Conservation (phyloP, 208 protist species). For the Crithidia mellificae region DNA sequence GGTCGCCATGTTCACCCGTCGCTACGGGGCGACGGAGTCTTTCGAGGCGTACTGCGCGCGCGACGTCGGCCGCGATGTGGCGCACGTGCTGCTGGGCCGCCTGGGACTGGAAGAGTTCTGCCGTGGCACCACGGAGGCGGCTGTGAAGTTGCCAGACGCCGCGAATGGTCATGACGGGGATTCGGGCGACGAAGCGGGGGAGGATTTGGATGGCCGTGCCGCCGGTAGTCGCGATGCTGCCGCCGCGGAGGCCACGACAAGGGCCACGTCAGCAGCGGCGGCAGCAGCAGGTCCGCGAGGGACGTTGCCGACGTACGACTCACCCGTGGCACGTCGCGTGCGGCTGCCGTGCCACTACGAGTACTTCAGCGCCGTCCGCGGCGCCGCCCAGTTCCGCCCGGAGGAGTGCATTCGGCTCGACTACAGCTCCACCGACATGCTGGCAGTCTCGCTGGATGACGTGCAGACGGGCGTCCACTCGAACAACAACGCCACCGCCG, state of each 20-base stretch:
- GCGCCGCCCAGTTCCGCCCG: slow-evolving; percentile 41
- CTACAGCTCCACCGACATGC: slow-evolving; percentile 51
- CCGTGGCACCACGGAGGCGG: background rate
- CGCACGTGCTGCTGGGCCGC: slow-evolving; percentile 70
- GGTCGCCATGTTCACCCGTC: slow-evolving; percentile 92
- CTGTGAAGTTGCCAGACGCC: background rate
- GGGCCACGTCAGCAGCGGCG: slow-evolving; percentile 34
- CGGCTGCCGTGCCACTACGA: slow-evolving; percentile 61
- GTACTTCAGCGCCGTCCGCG: slow-evolving; percentile 61
- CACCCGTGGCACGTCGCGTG: slow-evolving; percentile 50
- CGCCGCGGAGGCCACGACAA: slow-evolving; percentile 33
- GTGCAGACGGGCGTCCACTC: slow-evolving; percentile 5
- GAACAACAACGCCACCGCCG: background rate
- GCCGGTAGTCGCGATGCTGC: slow-evolving; percentile 4
- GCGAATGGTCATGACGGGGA: too few species aligned
- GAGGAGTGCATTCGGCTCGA: slow-evolving; percentile 47
- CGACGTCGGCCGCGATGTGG: slow-evolving; percentile 82
- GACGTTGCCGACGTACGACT: slow-evolving; percentile 53
- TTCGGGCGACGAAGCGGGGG: background rate
- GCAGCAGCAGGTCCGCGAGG: slow-evolving; percentile 4
- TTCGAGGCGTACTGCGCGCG: slow-evolving; percentile 87
- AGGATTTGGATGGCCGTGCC: slow-evolving; percentile 6
- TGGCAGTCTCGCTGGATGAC: slow-evolving; percentile 25
- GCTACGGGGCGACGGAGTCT: slow-evolving; percentile 79
- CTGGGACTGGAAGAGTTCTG: slow-evolving; percentile 84